phyloP scores from a whole-genome alignment of 164 flowering plant genomes.

The Amborella trichopoda region DNA sequence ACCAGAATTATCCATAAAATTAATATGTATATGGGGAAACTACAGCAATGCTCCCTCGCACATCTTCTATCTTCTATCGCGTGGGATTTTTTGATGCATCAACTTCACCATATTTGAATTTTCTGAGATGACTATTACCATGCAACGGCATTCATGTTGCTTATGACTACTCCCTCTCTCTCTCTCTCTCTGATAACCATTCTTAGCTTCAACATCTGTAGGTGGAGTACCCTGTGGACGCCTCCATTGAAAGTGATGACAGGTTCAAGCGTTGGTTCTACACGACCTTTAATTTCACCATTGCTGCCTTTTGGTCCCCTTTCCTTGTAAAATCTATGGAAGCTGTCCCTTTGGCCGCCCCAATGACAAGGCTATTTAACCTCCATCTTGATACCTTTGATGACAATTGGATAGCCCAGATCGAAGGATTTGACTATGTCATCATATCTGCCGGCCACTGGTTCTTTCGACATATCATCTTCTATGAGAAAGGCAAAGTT shows the following conservation, averaged over 20 bases:
- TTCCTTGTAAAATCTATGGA: slow-evolving; percentile 29
- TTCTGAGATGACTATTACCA: neutral
- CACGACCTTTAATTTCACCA: slow-evolving; percentile 34
- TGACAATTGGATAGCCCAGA: slow-evolving; percentile 25
- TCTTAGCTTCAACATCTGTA: too few species aligned
- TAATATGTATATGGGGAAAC: too few species aligned
- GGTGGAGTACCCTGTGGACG: slow-evolving; percentile 32
- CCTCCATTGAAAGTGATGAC: slow-evolving; percentile 12
- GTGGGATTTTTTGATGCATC: too few species aligned
- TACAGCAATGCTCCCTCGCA: too few species aligned
- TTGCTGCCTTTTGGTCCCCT: slow-evolving; percentile 56
- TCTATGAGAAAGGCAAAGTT: slow-evolving; percentile 23
- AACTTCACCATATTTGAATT: neutral
- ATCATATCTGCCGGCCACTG: slow-evolving; percentile 59
- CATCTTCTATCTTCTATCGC: too few species aligned
- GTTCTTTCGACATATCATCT: slow-evolving; percentile 40
- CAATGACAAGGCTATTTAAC: slow-evolving; percentile 11
- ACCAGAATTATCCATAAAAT: too few species aligned
- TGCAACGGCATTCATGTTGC: neutral
- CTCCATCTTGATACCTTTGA: slow-evolving; percentile 35
- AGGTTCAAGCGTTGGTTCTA: slow-evolving; percentile 23
- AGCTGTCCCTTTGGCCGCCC: slow-evolving; percentile 19
- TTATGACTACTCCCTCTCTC: too few species aligned
- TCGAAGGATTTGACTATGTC: slow-evolving; percentile 39
- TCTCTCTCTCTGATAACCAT: too few species aligned